A percentile compares a stretch with the other conserved stretches of the same genome.
Conservation (phyloP, 2,329 filamentous ascomycete genomes). For the Xylaria sp. region DNA sequence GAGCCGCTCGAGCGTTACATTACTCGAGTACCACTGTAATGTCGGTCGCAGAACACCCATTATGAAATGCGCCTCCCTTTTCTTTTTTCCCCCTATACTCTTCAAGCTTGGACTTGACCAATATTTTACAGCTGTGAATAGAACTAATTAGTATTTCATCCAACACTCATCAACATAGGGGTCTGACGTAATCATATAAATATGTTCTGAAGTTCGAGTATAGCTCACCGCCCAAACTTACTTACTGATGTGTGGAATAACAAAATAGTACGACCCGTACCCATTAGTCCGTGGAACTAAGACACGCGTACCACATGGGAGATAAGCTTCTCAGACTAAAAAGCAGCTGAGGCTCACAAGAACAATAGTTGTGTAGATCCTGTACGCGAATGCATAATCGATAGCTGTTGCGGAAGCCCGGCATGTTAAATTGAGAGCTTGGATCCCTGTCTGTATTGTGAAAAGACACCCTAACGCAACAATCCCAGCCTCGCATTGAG, state of each 20-base stretch:
- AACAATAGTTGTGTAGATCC: conserved; percentile 28
- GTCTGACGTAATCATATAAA: neutral
- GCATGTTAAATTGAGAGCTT: conserved; percentile 2
- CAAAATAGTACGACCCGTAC: neutral
- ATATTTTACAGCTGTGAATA: neutral
- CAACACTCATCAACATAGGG: neutral
- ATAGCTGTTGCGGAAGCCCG: conserved; percentile 18
- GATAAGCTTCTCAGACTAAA: neutral
- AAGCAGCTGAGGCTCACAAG: conserved; percentile 6
- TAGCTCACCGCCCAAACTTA: neutral
- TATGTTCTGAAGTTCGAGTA: neutral
- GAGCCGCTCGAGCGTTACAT: neutral
- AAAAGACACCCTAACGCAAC: conserved; percentile 7
- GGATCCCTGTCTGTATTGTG: neutral
- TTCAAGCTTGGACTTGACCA: neutral
- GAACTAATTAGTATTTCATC: neutral
- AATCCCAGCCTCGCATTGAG: neutral
- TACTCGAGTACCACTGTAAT: neutral
- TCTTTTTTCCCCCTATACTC: no score
- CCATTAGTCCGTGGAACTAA: neutral
- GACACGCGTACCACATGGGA: neutral
- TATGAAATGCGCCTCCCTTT: neutral
- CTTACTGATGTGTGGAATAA: neutral
- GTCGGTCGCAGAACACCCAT: neutral
- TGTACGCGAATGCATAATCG: conserved; percentile 9